Conservation (phyloP, 2,329 filamentous ascomycete genomes). For the Calonectria leucothoes region DNA sequence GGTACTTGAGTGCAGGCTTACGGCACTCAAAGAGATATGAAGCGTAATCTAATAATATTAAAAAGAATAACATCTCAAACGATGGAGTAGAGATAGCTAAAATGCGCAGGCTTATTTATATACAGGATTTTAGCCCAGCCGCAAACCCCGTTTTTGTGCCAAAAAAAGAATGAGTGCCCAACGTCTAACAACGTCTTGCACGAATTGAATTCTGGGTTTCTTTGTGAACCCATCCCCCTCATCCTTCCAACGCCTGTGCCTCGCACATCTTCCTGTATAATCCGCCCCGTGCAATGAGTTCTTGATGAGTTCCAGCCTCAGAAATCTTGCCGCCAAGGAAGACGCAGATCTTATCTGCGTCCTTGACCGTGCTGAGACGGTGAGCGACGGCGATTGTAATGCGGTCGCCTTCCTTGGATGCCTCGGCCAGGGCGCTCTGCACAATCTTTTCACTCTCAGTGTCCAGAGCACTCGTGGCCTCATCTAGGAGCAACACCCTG, state of each 20-base stretch:
- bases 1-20: no score
- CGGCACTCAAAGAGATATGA: no score
- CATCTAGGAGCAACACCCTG: conserved; percentile 39
- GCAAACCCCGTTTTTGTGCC: neutral
- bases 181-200: neutral
- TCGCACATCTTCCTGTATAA: conserved; percentile 64
- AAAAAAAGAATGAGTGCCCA: neutral
- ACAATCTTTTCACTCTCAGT: conserved; percentile 54
- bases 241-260: conserved; percentile 49
- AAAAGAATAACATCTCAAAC: neutral
- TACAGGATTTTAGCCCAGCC: no score
- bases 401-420: conserved; percentile 75
- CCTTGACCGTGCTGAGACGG: conserved; percentile 89
- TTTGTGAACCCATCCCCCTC: neutral
- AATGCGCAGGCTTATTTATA: neutral
- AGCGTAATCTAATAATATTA: neutral
- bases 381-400: conserved; percentile 77
- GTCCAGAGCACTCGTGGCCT: conserved; percentile 43
- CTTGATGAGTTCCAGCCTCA: conserved; percentile 68
- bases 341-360: conserved; percentile 71
- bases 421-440: conserved; percentile 82
- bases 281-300: conserved; percentile 60
- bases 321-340: conserved; percentile 68
- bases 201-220: neutral
- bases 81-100: neutral